Percentiles rank a stretch among this genome's conserved stretches.
phyloP scores from a whole-genome alignment of 176 grass and related monocot genomes.

The Ensete ventricosum region DNA sequence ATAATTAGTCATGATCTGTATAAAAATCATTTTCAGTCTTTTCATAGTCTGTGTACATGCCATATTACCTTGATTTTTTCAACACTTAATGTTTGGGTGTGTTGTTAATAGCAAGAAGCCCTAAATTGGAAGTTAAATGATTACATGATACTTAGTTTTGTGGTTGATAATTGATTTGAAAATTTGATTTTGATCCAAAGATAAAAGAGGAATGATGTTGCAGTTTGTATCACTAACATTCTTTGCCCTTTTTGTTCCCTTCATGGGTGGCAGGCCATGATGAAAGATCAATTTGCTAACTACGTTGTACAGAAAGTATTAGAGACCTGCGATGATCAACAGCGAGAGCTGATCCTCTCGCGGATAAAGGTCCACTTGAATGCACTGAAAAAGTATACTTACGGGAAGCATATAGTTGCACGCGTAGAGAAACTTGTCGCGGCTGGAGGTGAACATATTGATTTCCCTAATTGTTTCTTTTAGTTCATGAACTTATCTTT shows the following conservation, averaged over 20 bases:
- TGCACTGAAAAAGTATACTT: conserved; percentile 29
- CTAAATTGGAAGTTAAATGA: too few relatives aligned
- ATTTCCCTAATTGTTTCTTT: background rate
- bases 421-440: conserved; percentile 26
- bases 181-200: too few relatives aligned
- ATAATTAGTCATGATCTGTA: too few relatives aligned
- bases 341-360: conserved; percentile 27
- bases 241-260: background rate
- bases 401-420: conserved; percentile 29
- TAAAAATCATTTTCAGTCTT: too few relatives aligned
- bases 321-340: conserved; percentile 24
- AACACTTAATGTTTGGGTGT: too few relatives aligned
- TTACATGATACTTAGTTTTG: too few relatives aligned
- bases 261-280: conserved; percentile 24
- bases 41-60: too few relatives aligned
- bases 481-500: background rate
- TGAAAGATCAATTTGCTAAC: conserved; percentile 37
- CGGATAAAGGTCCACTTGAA: conserved; percentile 27
- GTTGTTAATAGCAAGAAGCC: too few relatives aligned
- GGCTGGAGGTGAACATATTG: conserved; percentile 17
- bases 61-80: too few relatives aligned
- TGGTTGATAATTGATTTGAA: too few relatives aligned
- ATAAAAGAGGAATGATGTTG: too few relatives aligned
- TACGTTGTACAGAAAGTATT: conserved; percentile 30
- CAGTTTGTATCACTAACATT: too few relatives aligned